These are phyloP conservation scores for Penicillium sp. DNA, from an alignment of 2,329 filamentous ascomycete species.

Conservation along the genomic window DNA sequence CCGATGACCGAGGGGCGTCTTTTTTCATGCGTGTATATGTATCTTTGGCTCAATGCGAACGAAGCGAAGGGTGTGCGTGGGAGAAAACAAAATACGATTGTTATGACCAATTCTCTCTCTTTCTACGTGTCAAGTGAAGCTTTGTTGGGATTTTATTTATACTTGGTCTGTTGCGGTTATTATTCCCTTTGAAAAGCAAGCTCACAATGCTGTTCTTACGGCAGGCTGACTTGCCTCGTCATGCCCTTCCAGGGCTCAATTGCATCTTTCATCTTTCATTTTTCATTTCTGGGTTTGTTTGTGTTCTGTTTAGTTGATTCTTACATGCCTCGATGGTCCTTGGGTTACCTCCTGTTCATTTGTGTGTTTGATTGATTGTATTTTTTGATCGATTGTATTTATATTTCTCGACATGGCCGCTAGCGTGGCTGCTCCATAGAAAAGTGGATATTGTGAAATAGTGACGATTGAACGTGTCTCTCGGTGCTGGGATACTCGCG, in stretches of 20 bases:
- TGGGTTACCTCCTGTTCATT: not conserved
- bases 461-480: not conserved
- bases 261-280: constrained; percentile 1
- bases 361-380: not conserved
- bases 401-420: not conserved
- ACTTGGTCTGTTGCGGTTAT: not conserved
- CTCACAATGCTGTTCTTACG: not conserved
- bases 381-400: not conserved
- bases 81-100: constrained; percentile 28
- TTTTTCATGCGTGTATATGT: constrained; percentile 8
- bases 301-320: not conserved
- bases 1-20: not conserved
- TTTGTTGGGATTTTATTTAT: no score
- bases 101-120: constrained; percentile 17
- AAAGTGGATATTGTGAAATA: not conserved
- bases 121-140: no score
- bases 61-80: constrained; percentile 22
- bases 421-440: not conserved
- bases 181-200: not conserved
- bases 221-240: not conserved
- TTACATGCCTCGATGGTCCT: not conserved
- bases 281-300: not conserved
- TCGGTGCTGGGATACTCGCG: not conserved
- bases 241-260: not conserved
- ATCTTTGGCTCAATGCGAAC: constrained; percentile 15